These are phyloP conservation scores for Cydonia oblonga DNA, from an alignment of 331 rosid genomes.

Conservation along the genomic window DNA sequence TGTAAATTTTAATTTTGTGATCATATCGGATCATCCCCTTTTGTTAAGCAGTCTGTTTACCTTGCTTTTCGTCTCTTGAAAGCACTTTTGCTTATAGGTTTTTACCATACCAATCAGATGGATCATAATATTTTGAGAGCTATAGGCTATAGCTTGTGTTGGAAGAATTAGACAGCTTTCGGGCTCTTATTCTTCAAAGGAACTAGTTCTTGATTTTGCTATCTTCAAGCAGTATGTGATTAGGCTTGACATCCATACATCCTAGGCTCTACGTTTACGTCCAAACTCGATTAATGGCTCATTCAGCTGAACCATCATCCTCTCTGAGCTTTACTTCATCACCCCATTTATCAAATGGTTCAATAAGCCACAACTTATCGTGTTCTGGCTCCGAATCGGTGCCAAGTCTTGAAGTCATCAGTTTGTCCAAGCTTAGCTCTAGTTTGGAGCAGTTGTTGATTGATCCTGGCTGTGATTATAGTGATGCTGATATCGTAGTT, in stretches of 20 bases:
- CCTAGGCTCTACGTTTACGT: neutral
- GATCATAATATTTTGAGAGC: neutral
- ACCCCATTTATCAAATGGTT: constrained; percentile 62
- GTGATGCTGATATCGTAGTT: constrained; percentile 40
- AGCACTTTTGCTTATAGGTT: neutral
- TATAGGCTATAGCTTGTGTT: neutral
- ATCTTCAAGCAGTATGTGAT: neutral
- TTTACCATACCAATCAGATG: neutral
- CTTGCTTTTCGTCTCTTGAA: neutral
- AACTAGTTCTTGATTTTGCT: too few relatives aligned
- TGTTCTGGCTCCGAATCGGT: constrained; percentile 33
- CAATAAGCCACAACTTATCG: constrained; percentile 35
- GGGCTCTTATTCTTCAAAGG: neutral
- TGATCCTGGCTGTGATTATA: constrained; percentile 25
- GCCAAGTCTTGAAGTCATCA: constrained; percentile 55
- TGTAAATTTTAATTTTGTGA: neutral
- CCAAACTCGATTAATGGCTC: constrained; percentile 35
- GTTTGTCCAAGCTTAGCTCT: constrained; percentile 41
- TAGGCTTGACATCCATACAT: neutral
- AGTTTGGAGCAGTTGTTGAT: constrained; percentile 40
- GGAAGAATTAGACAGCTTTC: neutral
- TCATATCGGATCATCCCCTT: neutral
- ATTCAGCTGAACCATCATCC: constrained; percentile 66
- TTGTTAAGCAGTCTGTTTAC: neutral
- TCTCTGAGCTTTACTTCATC: constrained; percentile 83